Percentiles rank a stretch among this genome's conserved stretches.
Evolutionary conservation across 257 asterid species (phyloP).

Genomic region (Capsicum baccatum): DNA sequence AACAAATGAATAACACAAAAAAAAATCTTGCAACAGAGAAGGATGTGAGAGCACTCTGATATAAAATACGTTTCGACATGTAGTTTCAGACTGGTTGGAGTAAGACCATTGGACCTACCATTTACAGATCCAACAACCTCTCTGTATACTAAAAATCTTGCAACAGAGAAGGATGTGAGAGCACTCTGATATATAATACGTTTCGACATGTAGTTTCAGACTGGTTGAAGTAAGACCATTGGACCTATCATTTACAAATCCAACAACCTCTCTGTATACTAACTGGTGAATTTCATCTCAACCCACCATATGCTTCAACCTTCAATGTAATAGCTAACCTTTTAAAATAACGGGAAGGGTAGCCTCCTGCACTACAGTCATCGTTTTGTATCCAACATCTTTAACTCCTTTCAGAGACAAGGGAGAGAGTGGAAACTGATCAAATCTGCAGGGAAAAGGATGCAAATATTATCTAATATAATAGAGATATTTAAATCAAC

Average conservation of each 20-base stretch:
- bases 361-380: slow-evolving; percentile 97
- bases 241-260: neutral
- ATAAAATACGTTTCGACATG: neutral
- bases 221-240: slow-evolving; percentile 2
- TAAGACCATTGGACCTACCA: neutral
- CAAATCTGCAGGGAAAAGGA: slow-evolving; percentile 60
- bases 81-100: neutral
- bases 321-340: slow-evolving; percentile 49
- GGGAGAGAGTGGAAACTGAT: slow-evolving; percentile 76
- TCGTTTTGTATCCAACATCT: slow-evolving; percentile 85
- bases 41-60: slow-evolving; percentile 4
- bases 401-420: slow-evolving; percentile 83
- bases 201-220: neutral
- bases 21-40: neutral
- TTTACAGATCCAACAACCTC: neutral
- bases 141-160: neutral
- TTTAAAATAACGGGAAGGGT: slow-evolving; percentile 85
- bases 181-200: neutral
- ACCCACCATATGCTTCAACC: neutral
- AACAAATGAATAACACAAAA: neutral
- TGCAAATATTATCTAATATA: slow-evolving; percentile 2
- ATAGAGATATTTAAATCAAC: neutral
- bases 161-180: slow-evolving; percentile 19
- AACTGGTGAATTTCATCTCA: neutral
- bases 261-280: neutral